Conservation (phyloP, 1,284 basidiomycete genomes). For the Boletellus sp. region DNA sequence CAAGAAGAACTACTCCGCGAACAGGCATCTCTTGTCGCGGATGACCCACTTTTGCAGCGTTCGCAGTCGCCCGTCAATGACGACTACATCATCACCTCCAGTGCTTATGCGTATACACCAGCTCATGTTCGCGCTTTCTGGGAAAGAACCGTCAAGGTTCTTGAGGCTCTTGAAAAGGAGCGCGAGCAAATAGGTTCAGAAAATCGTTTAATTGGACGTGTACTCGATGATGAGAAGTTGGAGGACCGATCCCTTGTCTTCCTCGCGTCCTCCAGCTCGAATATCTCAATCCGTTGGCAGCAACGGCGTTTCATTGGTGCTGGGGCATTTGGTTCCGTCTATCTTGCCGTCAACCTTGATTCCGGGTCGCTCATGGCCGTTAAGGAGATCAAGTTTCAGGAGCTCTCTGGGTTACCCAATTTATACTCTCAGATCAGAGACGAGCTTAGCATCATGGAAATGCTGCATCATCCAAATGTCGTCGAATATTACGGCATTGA, state of each 20-base stretch:
- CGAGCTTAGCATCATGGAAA: conserved; percentile 97
- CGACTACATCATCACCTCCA: conserved; percentile 35
- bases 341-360: conserved; percentile 95
- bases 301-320: conserved; percentile 97
- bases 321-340: conserved; percentile 97
- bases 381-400: conserved; percentile 98
- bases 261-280: conserved; percentile 88
- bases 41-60: conserved; percentile 46
- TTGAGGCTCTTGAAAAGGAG: conserved; percentile 62
- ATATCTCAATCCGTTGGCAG: conserved; percentile 97
- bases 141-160: conserved; percentile 60
- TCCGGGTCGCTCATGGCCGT: conserved; percentile 98
- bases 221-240: conserved; percentile 85
- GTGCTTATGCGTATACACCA: conserved; percentile 49
- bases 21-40: conserved; percentile 49
- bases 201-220: conserved; percentile 80
- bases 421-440: conserved; percentile 94
- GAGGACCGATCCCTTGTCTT: conserved; percentile 91
- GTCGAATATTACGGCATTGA: conserved; percentile 99
- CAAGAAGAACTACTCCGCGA: conserved; percentile 70
- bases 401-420: conserved; percentile 78
- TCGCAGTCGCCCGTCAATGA: conserved; percentile 34
- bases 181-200: conserved; percentile 63
- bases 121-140: conserved; percentile 69
- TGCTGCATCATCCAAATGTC: conserved; percentile 96